Evolutionary conservation across 1,284 basidiomycete genomes (phyloP), one percentile per base, ranked within the genome.

Genomic region (Malassezia furfur): DNA sequence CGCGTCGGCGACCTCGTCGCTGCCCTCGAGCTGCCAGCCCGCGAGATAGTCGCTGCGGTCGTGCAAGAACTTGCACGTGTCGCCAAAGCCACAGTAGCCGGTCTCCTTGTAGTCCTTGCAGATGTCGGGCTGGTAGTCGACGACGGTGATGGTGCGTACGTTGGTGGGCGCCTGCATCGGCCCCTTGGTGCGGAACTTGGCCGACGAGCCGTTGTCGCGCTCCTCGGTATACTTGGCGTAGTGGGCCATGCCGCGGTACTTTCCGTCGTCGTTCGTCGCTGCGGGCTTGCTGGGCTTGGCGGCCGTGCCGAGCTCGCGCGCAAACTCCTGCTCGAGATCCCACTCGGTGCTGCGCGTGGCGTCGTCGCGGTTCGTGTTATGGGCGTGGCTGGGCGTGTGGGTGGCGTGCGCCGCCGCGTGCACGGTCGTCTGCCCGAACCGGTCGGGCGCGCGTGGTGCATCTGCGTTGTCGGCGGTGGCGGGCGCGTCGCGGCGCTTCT

Each of bases 51-150:
- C 81, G 52, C 79, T 79, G 46, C 81, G 76, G 86, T 76, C 72
- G 64, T 73, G 75, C 36, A 70, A 65, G 68, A 68, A 73, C 59
- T 96, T 98, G 79, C 93, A 99, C 8, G 89, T 91, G 77, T 99
- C 94, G 30, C 94, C 94, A 74, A 94, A 99, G 4, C 94, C 94
- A 77, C 93, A 99, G 76, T 90, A 98, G 0, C 94, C 94, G 40
- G 93, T 98, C 78, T 98, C 93, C 83, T 96, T 96, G 78, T 98
- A 99, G 77, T 96, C 91, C 76, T 98, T 99, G 78, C 94, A 99
- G 19, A 96, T 88, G 71, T 96, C 93, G 3, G 94, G 93, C 77
- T 98, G 94, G 77, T 96, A 99, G 79, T 99, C 94, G 48, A 90
- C 82, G 54, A 96, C 84, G 0, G 93, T 96, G 51, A 96, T 91